Percentiles rank a stretch among this genome's conserved stretches.
phyloP scores from a whole-genome alignment of 148 eudicot genomes.

The Rhododendron vialii region DNA sequence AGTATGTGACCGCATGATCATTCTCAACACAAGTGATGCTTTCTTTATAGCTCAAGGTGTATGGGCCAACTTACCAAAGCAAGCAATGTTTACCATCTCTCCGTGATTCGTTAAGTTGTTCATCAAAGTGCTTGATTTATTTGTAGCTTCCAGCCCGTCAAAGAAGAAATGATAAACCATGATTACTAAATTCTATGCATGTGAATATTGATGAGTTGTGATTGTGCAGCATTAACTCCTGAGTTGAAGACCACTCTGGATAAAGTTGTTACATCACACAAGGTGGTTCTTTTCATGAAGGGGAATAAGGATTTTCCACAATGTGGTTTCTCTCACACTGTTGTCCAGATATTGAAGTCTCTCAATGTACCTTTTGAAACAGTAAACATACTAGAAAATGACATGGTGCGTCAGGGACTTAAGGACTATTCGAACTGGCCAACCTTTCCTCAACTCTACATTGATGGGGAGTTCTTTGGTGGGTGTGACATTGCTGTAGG shows the following conservation, averaged over 20 bases:
- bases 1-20: neutral
- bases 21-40: neutral
- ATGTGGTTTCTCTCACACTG: conserved; percentile 90
- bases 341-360: conserved; percentile 75
- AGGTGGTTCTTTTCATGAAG: conserved; percentile 89
- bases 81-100: neutral
- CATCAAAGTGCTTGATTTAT: neutral
- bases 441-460: conserved; percentile 94
- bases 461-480: conserved; percentile 95
- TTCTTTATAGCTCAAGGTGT: neutral
- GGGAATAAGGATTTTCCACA: conserved; percentile 94
- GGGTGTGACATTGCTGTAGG: conserved; percentile 97
- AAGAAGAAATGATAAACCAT: neutral
- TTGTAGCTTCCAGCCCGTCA: neutral
- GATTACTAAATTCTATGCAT: neutral
- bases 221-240: conserved; percentile 66
- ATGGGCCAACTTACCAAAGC: neutral
- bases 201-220: neutral
- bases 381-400: conserved; percentile 80
- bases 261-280: conserved; percentile 76
- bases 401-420: conserved; percentile 76
- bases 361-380: conserved; percentile 78
- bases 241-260: conserved; percentile 81
- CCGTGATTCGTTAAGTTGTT: neutral
- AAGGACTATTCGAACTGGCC: conserved; percentile 99